Percentiles rank a stretch among this genome's conserved stretches.
Conservation (phyloP, 2,329 filamentous ascomycete species). For the Penicillium sp. region DNA sequence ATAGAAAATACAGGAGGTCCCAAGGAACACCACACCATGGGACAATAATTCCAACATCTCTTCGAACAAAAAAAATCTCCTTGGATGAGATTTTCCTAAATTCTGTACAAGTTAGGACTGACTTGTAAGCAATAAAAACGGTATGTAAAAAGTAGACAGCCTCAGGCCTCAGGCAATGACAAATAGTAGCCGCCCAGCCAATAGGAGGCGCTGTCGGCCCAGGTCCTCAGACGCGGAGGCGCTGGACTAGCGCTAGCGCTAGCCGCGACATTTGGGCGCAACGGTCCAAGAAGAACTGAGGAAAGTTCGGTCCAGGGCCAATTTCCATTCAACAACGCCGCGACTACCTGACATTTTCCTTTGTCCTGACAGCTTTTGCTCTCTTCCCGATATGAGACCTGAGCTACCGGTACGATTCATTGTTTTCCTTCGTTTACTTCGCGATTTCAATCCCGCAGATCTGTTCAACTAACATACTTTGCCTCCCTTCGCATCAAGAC, state of each 20-base stretch:
- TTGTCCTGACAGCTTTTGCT: conserved; percentile 3
- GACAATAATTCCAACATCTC: not conserved
- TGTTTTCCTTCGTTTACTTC: not conserved
- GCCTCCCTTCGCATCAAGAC: conserved; percentile 6
- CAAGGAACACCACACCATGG: not conserved
- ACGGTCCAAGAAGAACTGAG: conserved; percentile 1
- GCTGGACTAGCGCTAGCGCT: conserved; percentile 1
- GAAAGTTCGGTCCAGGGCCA: not conserved
- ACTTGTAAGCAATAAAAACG: too few relatives aligned
- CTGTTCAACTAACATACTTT: not conserved
- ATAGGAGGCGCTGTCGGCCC: not conserved
- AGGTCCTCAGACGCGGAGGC: not conserved
- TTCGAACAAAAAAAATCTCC: not conserved
- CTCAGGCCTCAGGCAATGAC: not conserved
- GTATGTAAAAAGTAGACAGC: not conserved
- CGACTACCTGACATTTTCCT: not conserved
- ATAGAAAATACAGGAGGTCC: not conserved
- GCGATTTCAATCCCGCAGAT: not conserved
- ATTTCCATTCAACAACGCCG: not conserved
- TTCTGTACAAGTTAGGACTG: too few relatives aligned
- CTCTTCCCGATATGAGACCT: conserved; percentile 7
- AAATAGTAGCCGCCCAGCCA: not conserved
- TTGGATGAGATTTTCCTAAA: not conserved
- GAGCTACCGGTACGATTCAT: conserved; percentile 1
- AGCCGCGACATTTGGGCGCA: conserved; percentile 12